Evolutionary conservation across 306 rosid species (phyloP).

Genomic region (Cyclanthera cordifolia): DNA sequence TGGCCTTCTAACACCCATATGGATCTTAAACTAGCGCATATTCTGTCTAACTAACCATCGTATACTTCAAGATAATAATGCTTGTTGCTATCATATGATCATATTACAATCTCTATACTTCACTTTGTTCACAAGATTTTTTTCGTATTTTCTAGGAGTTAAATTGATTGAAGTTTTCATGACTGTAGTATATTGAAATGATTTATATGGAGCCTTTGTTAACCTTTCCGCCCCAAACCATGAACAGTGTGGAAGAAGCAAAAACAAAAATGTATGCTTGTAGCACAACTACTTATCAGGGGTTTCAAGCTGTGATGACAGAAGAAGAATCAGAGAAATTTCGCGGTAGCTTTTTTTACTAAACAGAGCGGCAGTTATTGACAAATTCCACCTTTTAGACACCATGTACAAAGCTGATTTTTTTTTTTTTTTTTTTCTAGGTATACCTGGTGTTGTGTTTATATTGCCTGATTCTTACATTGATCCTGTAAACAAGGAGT

Average conservation of each 20-base stretch:
- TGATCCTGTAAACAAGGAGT: conserved; percentile 67
- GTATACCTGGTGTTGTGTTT: conserved; percentile 57
- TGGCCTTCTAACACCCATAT: background rate
- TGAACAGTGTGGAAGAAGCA: conserved; percentile 70
- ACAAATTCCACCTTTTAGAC: background rate
- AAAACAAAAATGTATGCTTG: conserved; percentile 78
- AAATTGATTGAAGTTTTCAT: background rate
- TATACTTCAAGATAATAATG: background rate
- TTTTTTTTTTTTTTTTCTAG: conserved; percentile 26
- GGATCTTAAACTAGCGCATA: background rate
- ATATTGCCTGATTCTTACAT: conserved; percentile 80
- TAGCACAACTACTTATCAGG: conserved; percentile 68
- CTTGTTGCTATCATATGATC: background rate
- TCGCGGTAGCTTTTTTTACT: conserved; percentile 28
- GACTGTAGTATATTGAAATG: background rate
- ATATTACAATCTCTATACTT: background rate
- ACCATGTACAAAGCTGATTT: background rate
- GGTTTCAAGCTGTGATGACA: conserved; percentile 72
- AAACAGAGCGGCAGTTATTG: conserved; percentile 29
- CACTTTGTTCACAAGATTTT: background rate
- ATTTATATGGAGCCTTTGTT: background rate
- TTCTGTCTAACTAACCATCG: background rate
- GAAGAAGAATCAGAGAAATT: conserved; percentile 80
- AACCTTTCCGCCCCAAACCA: background rate
- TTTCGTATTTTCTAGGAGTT: background rate